A percentile compares a stretch with the other conserved stretches of the same genome.
Evolutionary conservation across 1,284 basidiomycete genomes (phyloP).

Genomic region (Tilletia caries): DNA sequence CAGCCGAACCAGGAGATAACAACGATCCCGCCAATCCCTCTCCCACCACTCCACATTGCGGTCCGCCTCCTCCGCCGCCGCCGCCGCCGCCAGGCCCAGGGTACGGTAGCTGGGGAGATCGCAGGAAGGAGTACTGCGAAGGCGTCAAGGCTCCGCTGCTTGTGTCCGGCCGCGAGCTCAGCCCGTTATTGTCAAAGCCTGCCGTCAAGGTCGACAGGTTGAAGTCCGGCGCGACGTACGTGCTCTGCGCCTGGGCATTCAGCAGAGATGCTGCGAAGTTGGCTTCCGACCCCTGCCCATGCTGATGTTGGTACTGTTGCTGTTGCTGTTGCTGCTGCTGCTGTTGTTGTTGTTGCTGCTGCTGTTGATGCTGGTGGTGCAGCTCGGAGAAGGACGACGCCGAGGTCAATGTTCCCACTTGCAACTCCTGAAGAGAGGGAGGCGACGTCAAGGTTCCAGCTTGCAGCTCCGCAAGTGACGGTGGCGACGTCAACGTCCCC

Average conservation of each 20-base stretch:
- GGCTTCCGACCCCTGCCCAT: background rate
- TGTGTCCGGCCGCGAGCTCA: background rate
- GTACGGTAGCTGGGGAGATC: background rate
- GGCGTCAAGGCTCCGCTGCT: background rate
- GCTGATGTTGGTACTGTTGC: background rate
- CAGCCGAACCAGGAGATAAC: too few species aligned
- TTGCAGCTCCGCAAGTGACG: constrained; percentile 5
- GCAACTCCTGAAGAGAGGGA: background rate
- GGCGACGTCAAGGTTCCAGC: background rate
- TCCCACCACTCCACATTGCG: too few species aligned
- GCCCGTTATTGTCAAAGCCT: background rate
- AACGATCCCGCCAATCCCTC: too few species aligned
- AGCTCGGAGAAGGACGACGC: constrained; percentile 3
- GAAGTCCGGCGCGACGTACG: constrained; percentile 5
- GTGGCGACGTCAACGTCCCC: constrained; percentile 5
- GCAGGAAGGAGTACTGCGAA: constrained; percentile 10
- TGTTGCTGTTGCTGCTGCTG: background rate
- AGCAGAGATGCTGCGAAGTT: background rate
- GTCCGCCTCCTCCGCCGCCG: too few species aligned
- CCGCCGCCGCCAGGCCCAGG: background rate
- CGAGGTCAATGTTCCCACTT: constrained; percentile 3
- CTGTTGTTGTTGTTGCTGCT: background rate
- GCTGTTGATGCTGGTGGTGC: background rate
- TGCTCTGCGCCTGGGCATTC: constrained; percentile 8
- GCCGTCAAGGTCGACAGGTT: background rate